Conservation (phyloP, 2,329 filamentous ascomycete genomes). For the Paecilomyces sp. region DNA sequence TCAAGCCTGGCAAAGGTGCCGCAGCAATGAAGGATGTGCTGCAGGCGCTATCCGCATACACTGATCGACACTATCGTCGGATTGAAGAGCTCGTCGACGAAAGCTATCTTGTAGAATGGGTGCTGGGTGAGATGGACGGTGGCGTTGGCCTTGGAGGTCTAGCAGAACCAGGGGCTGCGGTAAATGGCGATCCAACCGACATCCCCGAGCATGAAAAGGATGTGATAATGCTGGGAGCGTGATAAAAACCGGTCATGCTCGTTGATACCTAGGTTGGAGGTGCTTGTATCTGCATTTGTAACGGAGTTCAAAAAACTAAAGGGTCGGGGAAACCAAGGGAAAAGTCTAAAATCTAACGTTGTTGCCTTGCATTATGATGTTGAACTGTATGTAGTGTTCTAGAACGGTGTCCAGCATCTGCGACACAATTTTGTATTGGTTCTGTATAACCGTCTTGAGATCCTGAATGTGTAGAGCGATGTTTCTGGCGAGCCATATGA, state of each 20-base stretch:
- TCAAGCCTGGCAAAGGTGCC: constrained; percentile 25
- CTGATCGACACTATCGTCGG: constrained; percentile 84
- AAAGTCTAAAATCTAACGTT: neutral
- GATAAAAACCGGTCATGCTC: constrained; percentile 7
- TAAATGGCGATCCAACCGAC: constrained; percentile 13
- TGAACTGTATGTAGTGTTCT: neutral
- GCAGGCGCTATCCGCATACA: constrained; percentile 82
- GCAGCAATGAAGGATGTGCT: constrained; percentile 73
- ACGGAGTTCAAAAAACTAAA: neutral
- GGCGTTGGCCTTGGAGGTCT: constrained; percentile 39
- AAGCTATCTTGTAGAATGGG: constrained; percentile 91
- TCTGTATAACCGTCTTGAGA: neutral
- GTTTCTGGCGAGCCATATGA: no score
- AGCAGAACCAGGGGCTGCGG: constrained; percentile 4
- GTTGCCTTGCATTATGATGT: neutral
- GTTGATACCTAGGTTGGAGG: neutral
- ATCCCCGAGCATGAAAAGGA: constrained; percentile 27
- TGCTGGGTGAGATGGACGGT: constrained; percentile 84
- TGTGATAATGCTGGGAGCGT: constrained; percentile 32
- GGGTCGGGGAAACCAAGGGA: neutral
- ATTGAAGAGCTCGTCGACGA: constrained; percentile 88
- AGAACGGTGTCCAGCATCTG: neutral
- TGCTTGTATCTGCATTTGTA: neutral
- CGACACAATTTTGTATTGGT: neutral
- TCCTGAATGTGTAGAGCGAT: no score